Evolutionary conservation across 2,329 filamentous ascomycete species (phyloP).

Genomic region (Verticillium tricorpus): DNA sequence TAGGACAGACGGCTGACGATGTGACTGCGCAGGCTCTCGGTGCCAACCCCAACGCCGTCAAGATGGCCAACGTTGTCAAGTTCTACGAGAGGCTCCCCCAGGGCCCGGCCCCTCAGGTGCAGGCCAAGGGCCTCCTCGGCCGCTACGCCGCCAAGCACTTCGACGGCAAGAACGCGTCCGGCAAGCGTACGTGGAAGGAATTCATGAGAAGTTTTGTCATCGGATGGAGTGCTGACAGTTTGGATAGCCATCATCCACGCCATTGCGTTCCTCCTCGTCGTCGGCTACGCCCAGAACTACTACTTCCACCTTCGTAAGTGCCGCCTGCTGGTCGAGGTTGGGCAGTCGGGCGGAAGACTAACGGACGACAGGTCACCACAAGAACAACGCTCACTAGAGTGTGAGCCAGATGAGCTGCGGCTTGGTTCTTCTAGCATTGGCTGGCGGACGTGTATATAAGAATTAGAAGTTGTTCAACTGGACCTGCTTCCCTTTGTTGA

Average conservation of each 20-base stretch:
- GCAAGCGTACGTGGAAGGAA: conserved; percentile 66
- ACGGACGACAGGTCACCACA: conserved; percentile 79
- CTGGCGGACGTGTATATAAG: conserved; percentile 15
- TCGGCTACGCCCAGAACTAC: conserved; percentile 98
- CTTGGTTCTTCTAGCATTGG: conserved; percentile 10
- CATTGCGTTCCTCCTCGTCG: conserved; percentile 68
- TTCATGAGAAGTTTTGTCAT: neutral
- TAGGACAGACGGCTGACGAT: neutral
- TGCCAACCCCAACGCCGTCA: conserved; percentile 88
- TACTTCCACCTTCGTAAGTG: conserved; percentile 98
- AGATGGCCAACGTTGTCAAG: conserved; percentile 96
- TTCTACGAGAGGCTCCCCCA: conserved; percentile 99
- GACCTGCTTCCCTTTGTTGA: conserved; percentile 3
- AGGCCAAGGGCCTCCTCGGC: conserved; percentile 77
- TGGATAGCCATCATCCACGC: conserved; percentile 77
- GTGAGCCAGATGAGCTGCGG: neutral
- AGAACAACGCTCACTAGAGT: conserved; percentile 97
- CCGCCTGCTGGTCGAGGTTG: neutral
- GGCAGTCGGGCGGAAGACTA: conserved; percentile 5
- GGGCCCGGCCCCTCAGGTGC: conserved; percentile 77
- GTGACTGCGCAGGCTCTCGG: conserved; percentile 69
- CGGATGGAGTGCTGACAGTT: conserved; percentile 2
- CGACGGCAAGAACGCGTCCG: conserved; percentile 79
- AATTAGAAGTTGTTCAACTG: conserved; percentile 11
- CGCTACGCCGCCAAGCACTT: conserved; percentile 93